Conservation (phyloP, 2,329 filamentous ascomycete genomes). For the Colletotrichum zoysiae region DNA sequence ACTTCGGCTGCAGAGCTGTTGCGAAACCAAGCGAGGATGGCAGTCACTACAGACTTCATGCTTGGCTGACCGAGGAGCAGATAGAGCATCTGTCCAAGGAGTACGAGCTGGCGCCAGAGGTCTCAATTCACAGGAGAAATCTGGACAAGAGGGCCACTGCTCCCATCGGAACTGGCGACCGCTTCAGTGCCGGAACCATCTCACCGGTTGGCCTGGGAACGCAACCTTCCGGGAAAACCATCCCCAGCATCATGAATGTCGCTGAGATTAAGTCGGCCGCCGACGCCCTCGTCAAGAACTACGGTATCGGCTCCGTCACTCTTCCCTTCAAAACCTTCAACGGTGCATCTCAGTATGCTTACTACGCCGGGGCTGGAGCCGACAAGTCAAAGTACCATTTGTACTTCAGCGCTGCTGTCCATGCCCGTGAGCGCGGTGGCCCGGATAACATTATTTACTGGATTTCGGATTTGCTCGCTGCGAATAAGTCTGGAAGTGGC, state of each 20-base stretch:
- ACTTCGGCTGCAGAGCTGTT: slow-evolving; percentile 37
- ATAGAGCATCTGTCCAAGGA: slow-evolving; percentile 33
- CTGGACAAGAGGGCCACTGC: slow-evolving; percentile 33
- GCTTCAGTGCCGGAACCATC: slow-evolving; percentile 35
- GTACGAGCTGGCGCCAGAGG: slow-evolving; percentile 26
- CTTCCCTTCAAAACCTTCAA: slow-evolving; percentile 57
- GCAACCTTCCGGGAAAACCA: slow-evolving; percentile 44
- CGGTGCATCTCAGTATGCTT: slow-evolving; percentile 49
- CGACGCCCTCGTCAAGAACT: slow-evolving; percentile 55
- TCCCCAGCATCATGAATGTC: slow-evolving; percentile 60
- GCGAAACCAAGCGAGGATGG: slow-evolving; percentile 32
- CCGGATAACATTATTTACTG: slow-evolving; percentile 70
- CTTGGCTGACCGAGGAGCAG: slow-evolving; percentile 37
- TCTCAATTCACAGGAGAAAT: slow-evolving; percentile 24
- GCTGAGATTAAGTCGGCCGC: slow-evolving; percentile 60
- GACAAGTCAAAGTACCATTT: slow-evolving; percentile 56
- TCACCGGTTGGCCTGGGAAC: slow-evolving; percentile 50
- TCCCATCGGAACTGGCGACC: slow-evolving; percentile 52
- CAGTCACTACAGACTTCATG: slow-evolving; percentile 36
- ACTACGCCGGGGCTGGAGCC: slow-evolving; percentile 44
- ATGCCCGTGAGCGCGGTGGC: slow-evolving; percentile 69
- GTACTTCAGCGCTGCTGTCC: slow-evolving; percentile 66
- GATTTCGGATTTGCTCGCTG: slow-evolving; percentile 67
- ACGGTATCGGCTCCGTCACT: slow-evolving; percentile 57
- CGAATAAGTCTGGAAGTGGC: slow-evolving; percentile 61